These are phyloP conservation scores for Eustoma russellianum DNA, from an alignment of 257 asterid genomes.

Conservation along the genomic window DNA sequence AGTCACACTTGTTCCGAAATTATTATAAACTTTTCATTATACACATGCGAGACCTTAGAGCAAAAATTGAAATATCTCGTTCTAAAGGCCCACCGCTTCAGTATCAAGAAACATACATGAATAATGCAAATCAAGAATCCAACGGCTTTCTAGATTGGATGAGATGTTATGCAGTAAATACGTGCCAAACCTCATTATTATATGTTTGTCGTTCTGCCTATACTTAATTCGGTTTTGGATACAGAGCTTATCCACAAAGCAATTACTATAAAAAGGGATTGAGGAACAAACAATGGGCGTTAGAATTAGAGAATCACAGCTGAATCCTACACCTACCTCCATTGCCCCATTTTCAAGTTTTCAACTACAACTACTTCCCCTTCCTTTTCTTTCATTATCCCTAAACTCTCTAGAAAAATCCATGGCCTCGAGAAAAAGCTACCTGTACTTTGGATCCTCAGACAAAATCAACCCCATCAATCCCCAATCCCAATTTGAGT, in stretches of 20 bases:
- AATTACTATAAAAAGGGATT: constrained; percentile 16
- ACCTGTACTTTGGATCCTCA: constrained; percentile 33
- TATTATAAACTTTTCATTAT: too few species aligned
- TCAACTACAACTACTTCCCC: constrained; percentile 1
- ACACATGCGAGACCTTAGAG: too few species aligned
- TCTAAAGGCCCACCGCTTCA: too few species aligned
- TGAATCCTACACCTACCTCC: neutral
- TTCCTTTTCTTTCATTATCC: neutral
- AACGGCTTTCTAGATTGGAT: too few species aligned
- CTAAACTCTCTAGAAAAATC: constrained; percentile 33
- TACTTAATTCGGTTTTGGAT: too few species aligned
- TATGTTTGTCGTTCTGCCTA: too few species aligned
- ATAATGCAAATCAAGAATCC: too few species aligned
- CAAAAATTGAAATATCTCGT: too few species aligned
- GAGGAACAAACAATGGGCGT: neutral
- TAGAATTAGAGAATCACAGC: neutral
- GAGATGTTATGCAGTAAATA: too few species aligned
- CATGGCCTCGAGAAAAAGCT: constrained; percentile 47
- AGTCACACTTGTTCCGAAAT: too few species aligned
- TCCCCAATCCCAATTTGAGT: constrained; percentile 33
- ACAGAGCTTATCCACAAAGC: constrained; percentile 42
- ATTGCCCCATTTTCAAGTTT: neutral
- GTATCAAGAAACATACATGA: too few species aligned
- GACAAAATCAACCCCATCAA: constrained; percentile 18
- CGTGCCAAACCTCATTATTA: too few species aligned